Percentiles rank a stretch among this genome's conserved stretches.
These are phyloP conservation scores for Dittrichia graveolens DNA, from an alignment of 129 eudicot genomes.

Conservation along the genomic window DNA sequence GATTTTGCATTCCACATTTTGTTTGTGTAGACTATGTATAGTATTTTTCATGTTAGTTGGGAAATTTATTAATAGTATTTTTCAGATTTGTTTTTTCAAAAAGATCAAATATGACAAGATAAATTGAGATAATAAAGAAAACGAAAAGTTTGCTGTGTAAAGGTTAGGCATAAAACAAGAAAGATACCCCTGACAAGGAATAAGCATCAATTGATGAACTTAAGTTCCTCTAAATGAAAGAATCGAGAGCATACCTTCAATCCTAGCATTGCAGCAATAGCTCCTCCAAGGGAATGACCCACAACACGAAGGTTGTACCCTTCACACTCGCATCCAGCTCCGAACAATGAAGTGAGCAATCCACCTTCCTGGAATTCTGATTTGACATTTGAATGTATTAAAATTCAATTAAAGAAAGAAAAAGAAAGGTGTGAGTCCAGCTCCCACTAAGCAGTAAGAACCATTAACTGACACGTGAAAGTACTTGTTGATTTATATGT, in stretches of 20 bases:
- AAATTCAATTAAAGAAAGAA: slow-evolving; percentile 13
- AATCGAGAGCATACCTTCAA: slow-evolving; percentile 40
- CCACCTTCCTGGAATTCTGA: slow-evolving; percentile 48
- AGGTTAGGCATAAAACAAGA: background rate
- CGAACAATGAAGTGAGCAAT: slow-evolving; percentile 62
- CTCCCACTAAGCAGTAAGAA: too few relatives aligned
- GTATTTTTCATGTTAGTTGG: background rate
- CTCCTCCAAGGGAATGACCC: slow-evolving; percentile 87
- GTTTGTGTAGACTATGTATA: background rate
- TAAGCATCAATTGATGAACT: background rate
- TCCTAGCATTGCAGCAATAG: slow-evolving; percentile 70
- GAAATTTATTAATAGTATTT: background rate
- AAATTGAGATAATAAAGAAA: background rate
- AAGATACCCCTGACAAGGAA: background rate
- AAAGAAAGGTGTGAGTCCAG: background rate
- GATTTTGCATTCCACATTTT: background rate
- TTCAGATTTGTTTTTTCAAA: background rate
- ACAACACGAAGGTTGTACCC: slow-evolving; percentile 62
- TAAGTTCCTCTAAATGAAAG: background rate
- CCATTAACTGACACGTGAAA: too few relatives aligned
- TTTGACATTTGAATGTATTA: background rate
- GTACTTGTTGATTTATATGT: too few relatives aligned
- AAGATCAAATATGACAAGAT: background rate
- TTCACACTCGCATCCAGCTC: slow-evolving; percentile 72
- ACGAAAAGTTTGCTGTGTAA: background rate